Evolutionary conservation across 2,329 filamentous ascomycete genomes (phyloP).

Genomic region (Neurospora sp.): DNA sequence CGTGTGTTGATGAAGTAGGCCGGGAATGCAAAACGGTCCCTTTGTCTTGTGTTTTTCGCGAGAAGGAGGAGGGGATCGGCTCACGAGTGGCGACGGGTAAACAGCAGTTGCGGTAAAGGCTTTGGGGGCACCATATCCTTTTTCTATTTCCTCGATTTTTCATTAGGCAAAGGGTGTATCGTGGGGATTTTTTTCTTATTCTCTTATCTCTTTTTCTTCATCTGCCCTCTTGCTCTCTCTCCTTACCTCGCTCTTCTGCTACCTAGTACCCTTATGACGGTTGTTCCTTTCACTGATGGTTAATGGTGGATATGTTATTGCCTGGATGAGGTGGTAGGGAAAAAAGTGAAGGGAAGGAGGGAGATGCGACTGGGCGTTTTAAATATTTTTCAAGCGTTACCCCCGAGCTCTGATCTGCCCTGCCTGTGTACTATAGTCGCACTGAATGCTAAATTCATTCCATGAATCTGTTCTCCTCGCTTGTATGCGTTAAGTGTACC

Average conservation of each 20-base stretch:
- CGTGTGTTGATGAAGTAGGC: constrained; percentile 12
- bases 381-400: background rate
- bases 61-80: background rate
- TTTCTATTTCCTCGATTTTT: background rate
- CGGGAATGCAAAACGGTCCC: constrained; percentile 9
- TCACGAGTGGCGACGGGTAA: background rate
- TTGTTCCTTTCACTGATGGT: constrained; percentile 15
- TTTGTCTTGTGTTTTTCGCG: constrained; percentile 7
- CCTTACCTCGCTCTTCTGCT: background rate
- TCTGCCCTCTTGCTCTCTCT: constrained; percentile 9
- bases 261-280: background rate
- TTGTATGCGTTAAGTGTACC: background rate
- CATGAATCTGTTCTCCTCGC: background rate
- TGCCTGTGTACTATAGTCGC: constrained; percentile 6
- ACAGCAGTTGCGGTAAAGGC: background rate
- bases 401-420: background rate
- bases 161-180: constrained; percentile 13
- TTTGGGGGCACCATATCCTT: background rate
- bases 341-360: constrained; percentile 5
- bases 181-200: constrained; percentile 22
- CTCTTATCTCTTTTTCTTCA: constrained; percentile 19
- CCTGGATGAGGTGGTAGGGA: background rate
- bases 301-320: constrained; percentile 14
- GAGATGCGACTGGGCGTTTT: background rate
- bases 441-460: constrained; percentile 6